A percentile compares a stretch with the other conserved stretches of the same genome.
These are phyloP conservation scores for Globisporangium spiculum DNA, from an alignment of 352 stramenopile genomes.

Conservation along the genomic window DNA sequence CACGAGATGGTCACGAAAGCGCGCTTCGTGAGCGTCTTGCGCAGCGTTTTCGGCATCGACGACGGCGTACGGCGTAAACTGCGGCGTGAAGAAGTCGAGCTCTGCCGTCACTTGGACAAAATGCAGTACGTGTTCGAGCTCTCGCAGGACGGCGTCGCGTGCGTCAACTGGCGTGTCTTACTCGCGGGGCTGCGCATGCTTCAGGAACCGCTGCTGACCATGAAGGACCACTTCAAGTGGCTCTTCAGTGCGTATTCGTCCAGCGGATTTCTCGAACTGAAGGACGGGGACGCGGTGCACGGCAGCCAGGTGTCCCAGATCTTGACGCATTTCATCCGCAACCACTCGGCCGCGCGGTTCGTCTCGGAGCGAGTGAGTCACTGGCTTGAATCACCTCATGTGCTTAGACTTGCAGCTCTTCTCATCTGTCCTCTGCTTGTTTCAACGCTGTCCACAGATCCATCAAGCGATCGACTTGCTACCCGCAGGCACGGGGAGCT, in stretches of 20 bases:
- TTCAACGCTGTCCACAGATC: slow-evolving; percentile 26
- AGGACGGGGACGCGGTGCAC: slow-evolving; percentile 29
- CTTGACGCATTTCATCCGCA: slow-evolving; percentile 51
- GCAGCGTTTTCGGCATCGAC: slow-evolving; percentile 48
- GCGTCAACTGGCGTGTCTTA: slow-evolving; percentile 68
- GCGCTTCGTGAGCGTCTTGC: slow-evolving; percentile 62
- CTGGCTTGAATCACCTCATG: background rate
- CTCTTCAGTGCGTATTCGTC: slow-evolving; percentile 57
- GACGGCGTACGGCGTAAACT: slow-evolving; percentile 22
- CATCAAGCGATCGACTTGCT: slow-evolving; percentile 43
- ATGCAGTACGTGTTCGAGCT: slow-evolving; percentile 68
- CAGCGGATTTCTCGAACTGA: slow-evolving; percentile 46
- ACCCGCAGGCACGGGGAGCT: slow-evolving; percentile 24
- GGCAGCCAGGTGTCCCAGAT: slow-evolving; percentile 43
- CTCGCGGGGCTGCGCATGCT: slow-evolving; percentile 61
- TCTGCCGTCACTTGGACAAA: slow-evolving; percentile 54
- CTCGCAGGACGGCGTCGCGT: slow-evolving; percentile 39
- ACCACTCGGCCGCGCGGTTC: slow-evolving; percentile 41
- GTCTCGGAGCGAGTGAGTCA: slow-evolving; percentile 52
- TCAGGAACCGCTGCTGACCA: slow-evolving; percentile 46
- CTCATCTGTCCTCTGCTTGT: background rate
- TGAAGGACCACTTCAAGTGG: slow-evolving; percentile 57
- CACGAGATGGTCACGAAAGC: slow-evolving; percentile 66
- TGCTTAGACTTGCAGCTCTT: background rate
- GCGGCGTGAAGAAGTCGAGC: slow-evolving; percentile 21